phyloP scores from a whole-genome alignment of 2,329 filamentous ascomycete genomes.

The Cryphonectria naterciae region DNA sequence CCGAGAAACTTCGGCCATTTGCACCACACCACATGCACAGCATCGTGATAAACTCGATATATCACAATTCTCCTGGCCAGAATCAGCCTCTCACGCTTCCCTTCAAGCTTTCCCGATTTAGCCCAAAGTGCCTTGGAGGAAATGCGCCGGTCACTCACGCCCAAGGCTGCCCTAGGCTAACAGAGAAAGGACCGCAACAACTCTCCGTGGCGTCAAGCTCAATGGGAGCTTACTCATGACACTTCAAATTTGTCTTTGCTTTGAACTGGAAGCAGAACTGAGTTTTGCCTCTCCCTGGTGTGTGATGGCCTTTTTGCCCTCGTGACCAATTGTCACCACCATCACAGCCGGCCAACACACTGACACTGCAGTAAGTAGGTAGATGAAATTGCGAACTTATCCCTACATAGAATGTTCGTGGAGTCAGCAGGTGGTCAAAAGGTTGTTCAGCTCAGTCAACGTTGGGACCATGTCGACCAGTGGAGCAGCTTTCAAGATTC shows the following conservation, averaged over 20 bases:
- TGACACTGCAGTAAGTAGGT: background rate
- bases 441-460: background rate
- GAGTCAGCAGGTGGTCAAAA: background rate
- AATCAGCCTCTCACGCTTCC: background rate
- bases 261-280: background rate
- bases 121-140: background rate
- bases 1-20: background rate
- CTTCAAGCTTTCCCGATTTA: background rate
- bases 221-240: background rate
- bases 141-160: background rate
- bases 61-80: background rate
- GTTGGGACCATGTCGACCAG: background rate
- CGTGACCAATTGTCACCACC: background rate
- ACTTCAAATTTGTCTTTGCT: background rate
- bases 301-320: background rate
- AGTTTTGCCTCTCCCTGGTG: background rate
- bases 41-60: background rate
- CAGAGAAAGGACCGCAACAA: background rate
- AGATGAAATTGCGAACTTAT: background rate
- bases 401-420: background rate
- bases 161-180: background rate
- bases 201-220: background rate
- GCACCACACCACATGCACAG: background rate
- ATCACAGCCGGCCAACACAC: background rate
- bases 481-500: background rate